phyloP scores from a whole-genome alignment of 1,139 yeast species.

The Sugiyamaella novakii region DNA sequence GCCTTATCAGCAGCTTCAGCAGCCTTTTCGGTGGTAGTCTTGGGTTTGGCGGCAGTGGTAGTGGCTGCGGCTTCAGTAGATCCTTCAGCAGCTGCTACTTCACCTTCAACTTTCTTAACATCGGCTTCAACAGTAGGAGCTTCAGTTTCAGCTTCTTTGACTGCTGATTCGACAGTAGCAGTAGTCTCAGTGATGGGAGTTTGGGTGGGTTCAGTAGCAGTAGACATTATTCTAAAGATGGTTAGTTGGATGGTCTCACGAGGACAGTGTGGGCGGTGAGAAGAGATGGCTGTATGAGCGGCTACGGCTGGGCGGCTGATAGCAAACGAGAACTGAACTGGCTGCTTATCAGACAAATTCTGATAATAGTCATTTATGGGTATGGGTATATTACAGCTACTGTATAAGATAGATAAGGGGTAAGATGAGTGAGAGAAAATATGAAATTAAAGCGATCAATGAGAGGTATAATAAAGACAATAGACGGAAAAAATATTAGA shows the following conservation, averaged over 20 bases:
- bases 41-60: conserved; percentile 27
- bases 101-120: conserved; percentile 20
- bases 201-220: conserved; percentile 19
- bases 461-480: no score
- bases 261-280: background rate
- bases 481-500: no score
- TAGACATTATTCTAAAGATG: conserved; percentile 13
- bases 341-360: no score
- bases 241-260: conserved; percentile 1
- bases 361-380: no score
- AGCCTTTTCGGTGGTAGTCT: conserved; percentile 26
- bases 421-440: no score
- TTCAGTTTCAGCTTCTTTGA: conserved; percentile 27
- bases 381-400: no score
- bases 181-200: conserved; percentile 25
- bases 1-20: conserved; percentile 31
- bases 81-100: conserved; percentile 22
- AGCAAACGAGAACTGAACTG: no score
- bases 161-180: conserved; percentile 20
- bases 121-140: conserved; percentile 24
- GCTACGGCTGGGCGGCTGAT: no score
- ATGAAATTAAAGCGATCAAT: no score
- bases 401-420: no score
- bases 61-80: conserved; percentile 24
- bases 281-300: background rate